Evolutionary conservation across 2,329 filamentous ascomycete species (phyloP).

Genomic region (Claviceps sp.): DNA sequence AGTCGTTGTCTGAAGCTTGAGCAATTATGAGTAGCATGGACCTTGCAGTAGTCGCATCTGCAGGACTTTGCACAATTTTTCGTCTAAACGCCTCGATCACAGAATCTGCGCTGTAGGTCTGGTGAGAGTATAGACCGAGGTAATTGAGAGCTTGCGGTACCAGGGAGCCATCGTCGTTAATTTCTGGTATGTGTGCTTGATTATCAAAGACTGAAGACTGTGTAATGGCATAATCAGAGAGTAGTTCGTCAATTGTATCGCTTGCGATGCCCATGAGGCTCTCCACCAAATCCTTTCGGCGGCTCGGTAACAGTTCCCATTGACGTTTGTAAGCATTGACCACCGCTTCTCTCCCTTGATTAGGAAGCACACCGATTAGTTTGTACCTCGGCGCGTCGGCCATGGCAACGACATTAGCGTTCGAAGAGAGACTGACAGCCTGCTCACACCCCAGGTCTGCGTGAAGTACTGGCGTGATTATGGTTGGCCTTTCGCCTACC

Average conservation of each 20-base stretch:
- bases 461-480: conserved; percentile 20
- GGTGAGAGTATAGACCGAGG: conserved; percentile 21
- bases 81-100: conserved; percentile 22
- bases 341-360: conserved; percentile 20
- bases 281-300: conserved; percentile 18
- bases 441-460: conserved; percentile 19
- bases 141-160: conserved; percentile 20
- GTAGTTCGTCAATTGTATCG: conserved; percentile 19
- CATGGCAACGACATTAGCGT: conserved; percentile 9
- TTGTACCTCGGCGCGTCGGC: conserved; percentile 21
- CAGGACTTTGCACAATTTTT: conserved; percentile 20
- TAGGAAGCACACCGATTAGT: conserved; percentile 24
- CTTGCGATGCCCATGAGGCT: conserved; percentile 21
- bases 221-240: conserved; percentile 23
- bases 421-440: conserved; percentile 13
- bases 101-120: conserved; percentile 21
- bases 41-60: conserved; percentile 17
- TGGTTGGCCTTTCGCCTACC: conserved; percentile 15
- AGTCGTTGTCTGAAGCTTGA: conserved; percentile 19
- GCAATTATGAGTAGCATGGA: conserved; percentile 23
- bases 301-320: conserved; percentile 22
- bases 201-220: conserved; percentile 28
- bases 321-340: conserved; percentile 28
- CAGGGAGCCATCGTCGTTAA: conserved; percentile 18
- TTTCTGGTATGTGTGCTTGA: conserved; percentile 16